phyloP scores from a whole-genome alignment of 1,284 basidiomycete genomes.

The Phenoliferia sp. region DNA sequence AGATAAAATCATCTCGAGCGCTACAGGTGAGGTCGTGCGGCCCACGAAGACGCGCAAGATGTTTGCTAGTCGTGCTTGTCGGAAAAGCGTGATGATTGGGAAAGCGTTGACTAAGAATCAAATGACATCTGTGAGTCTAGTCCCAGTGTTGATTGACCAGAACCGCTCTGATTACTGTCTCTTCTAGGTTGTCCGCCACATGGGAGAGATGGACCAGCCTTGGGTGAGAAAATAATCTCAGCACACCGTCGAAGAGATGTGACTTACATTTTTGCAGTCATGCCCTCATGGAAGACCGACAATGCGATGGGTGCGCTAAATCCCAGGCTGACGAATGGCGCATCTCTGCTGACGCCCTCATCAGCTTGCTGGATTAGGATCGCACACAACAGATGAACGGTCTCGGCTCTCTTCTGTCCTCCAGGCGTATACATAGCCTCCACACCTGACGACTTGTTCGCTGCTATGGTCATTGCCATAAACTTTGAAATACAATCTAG shows the following conservation, averaged over 20 bases:
- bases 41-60: conserved; percentile 79
- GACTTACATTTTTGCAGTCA: conserved; percentile 51
- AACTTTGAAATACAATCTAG: too few species aligned
- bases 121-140: conserved; percentile 66
- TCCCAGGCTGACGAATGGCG: background rate
- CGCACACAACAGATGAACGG: background rate
- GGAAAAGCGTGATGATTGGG: conserved; percentile 95
- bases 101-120: conserved; percentile 68
- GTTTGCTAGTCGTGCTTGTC: conserved; percentile 94
- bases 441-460: too few species aligned
- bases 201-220: conserved; percentile 94
- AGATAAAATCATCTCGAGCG: conserved; percentile 55
- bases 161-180: background rate
- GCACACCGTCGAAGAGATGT: background rate
- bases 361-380: conserved; percentile 1
- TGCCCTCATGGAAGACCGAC: conserved; percentile 95
- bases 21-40: conserved; percentile 72
- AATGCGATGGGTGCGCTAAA: conserved; percentile 57
- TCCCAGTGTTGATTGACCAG: conserved; percentile 13
- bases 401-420: background rate
- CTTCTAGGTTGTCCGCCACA: conserved; percentile 73
- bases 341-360: background rate
- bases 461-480: too few species aligned
- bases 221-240: conserved; percentile 51
- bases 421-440: background rate